These are phyloP conservation scores for Penicillium brasilianum DNA, from an alignment of 2,329 filamentous ascomycete genomes.

Conservation along the genomic window DNA sequence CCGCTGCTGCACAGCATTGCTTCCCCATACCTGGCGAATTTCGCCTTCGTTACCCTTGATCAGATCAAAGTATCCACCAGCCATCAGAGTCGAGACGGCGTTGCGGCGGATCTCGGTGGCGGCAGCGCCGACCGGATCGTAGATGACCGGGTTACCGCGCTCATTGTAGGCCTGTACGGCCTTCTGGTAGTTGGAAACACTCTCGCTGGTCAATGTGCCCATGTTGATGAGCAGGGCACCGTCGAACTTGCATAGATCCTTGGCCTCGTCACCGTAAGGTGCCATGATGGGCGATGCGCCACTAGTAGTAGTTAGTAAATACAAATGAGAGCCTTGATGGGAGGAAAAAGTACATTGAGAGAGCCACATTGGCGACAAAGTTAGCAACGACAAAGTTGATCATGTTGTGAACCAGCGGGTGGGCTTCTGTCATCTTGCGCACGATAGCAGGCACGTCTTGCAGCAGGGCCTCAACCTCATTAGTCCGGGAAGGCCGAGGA, in stretches of 20 bases:
- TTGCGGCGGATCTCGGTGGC: conserved; percentile 75
- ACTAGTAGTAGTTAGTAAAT: conserved; percentile 36
- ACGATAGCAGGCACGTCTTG: conserved; percentile 57
- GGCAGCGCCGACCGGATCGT: conserved; percentile 89
- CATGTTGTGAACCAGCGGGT: conserved; percentile 92
- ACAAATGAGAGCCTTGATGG: not conserved
- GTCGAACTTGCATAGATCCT: conserved; percentile 75
- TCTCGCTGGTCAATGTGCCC: conserved; percentile 83
- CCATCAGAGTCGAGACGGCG: conserved; percentile 73
- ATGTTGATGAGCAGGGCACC: conserved; percentile 90
- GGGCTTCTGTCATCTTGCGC: conserved; percentile 63
- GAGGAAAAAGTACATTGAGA: conserved; percentile 62
- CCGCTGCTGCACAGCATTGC: conserved; percentile 66
- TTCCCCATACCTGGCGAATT: conserved; percentile 73
- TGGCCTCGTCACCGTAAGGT: conserved; percentile 80
- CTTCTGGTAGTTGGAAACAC: conserved; percentile 70
- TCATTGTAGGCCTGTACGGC: conserved; percentile 83
- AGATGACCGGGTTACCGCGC: conserved; percentile 73
- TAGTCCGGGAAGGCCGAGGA: conserved; percentile 33
- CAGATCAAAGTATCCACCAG: conserved; percentile 77
- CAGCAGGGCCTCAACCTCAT: conserved; percentile 37
- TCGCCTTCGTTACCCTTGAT: conserved; percentile 96
- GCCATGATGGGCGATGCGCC: conserved; percentile 95
- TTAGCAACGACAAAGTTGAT: conserved; percentile 96
- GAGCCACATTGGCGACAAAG: conserved; percentile 87